Evolutionary conservation across 1,139 yeast genomes (phyloP), one percentile per base, ranked within the genome.

Genomic region (Hemisphaericaspora lyxosophila): DNA sequence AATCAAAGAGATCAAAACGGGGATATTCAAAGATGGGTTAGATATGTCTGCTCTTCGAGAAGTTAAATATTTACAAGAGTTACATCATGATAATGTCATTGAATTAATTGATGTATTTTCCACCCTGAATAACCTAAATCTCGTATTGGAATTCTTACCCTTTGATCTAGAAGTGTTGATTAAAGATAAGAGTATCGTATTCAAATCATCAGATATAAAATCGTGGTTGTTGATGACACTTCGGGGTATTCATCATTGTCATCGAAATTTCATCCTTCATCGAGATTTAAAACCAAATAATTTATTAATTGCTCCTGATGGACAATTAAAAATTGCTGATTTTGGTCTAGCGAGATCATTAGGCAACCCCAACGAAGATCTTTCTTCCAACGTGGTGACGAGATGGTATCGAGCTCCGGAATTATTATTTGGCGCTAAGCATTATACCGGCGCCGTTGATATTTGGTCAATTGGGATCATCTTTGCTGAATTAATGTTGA

Each of bases 361-460:
- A 45, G 92, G 94, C 2, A 76, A 81, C 28, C 84, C 89, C 2
- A 84, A 85, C 39, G 92, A 86, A 49, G 85, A 80, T 42, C 67
- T 92, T 57, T 86, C 97, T 0, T 85, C 95, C 1, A 90, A 90
- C 47, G 98, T 92, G 7, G 99, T 92, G 2, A 92, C 99, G 2
- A 68, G 97, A 44, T 92, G 98, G 98, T 92, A 92, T 62, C 68
- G 97, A 39, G 95, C 97, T 0, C 98, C 98, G 0, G 98, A 92
- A 53, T 67, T 92, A 35, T 64, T 92, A 28, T 83, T 90, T 56
- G 96, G 96, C 0, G 90, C 97, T 1, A 76, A 80, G 38, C 95
- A 88, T 56, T 92, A 92, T 54, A 85, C 96, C 0, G 81, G 78
- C 2, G 96, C 95, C 0, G 78, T 92, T 3, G 98, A 92, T 60